Conservation (phyloP, 1,284 basidiomycete genomes). For the Leccinum pachyderme region DNA sequence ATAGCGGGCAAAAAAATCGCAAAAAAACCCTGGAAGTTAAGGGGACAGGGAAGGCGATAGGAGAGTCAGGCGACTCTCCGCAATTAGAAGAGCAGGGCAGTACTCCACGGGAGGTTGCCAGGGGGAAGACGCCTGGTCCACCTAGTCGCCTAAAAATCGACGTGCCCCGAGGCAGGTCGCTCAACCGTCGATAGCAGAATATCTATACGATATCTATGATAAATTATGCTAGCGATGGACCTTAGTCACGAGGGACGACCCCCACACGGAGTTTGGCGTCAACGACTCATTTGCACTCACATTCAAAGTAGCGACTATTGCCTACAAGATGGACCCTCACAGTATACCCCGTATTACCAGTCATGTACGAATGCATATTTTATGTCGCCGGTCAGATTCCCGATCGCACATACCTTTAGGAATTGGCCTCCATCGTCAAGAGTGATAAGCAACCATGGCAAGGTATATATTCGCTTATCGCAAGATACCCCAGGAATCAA, state of each 20-base stretch:
- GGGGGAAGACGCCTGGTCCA: slow-evolving; percentile 31
- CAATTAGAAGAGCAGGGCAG: slow-evolving; percentile 16
- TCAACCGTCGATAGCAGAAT: slow-evolving; percentile 22
- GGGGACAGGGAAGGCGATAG: slow-evolving; percentile 15
- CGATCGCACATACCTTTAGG: slow-evolving; percentile 39
- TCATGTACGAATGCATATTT: slow-evolving; percentile 19
- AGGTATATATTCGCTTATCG: slow-evolving; percentile 21
- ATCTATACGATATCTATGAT: slow-evolving; percentile 7
- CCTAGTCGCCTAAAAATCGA: slow-evolving; percentile 19
- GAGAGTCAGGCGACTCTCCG: slow-evolving; percentile 1
- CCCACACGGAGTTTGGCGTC: neutral
- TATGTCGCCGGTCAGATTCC: slow-evolving; percentile 6
- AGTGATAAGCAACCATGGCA: slow-evolving; percentile 53
- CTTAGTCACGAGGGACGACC: neutral
- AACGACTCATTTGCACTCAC: slow-evolving; percentile 7
- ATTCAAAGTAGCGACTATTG: slow-evolving; percentile 2
- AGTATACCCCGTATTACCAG: slow-evolving; percentile 25
- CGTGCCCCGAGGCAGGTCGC: slow-evolving; percentile 21
- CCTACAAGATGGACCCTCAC: slow-evolving; percentile 15
- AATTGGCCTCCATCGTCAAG: slow-evolving; percentile 66
- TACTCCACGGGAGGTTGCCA: slow-evolving; percentile 12
- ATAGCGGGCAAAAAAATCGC: slow-evolving; percentile 7
- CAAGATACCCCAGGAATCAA: neutral
- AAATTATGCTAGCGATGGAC: slow-evolving; percentile 1
- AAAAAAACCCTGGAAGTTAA: slow-evolving; percentile 12